Conservation (phyloP, 495 filamentous ascomycete species). For the Neurospora sp. region DNA sequence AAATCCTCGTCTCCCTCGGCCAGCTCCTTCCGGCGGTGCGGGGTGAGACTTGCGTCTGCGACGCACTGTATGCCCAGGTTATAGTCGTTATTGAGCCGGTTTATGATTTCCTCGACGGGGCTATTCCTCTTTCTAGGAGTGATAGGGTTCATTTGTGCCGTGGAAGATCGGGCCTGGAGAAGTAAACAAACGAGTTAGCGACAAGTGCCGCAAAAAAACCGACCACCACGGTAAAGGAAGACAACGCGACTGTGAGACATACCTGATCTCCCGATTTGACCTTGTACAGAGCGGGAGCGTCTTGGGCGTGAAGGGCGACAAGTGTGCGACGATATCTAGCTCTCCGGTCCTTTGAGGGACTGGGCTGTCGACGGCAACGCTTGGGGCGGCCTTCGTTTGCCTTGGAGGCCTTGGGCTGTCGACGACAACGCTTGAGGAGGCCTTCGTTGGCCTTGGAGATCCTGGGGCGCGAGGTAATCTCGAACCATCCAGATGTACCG, state of each 20-base stretch:
- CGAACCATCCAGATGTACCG: too few species aligned
- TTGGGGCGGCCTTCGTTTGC: too few species aligned
- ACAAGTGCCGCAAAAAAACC: background rate
- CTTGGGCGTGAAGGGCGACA: background rate
- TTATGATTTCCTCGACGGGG: conserved; percentile 6
- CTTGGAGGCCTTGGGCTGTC: too few species aligned
- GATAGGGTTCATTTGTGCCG: conserved; percentile 1
- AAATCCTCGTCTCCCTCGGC: conserved; percentile 5
- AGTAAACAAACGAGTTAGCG: background rate
- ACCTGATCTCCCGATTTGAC: background rate
- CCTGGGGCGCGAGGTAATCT: too few species aligned
- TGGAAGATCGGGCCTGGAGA: background rate
- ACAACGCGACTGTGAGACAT: background rate
- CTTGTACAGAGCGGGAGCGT: background rate
- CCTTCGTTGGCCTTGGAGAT: too few species aligned
- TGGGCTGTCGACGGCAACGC: too few species aligned
- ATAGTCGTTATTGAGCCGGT: conserved; percentile 16
- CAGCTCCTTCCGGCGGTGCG: conserved; percentile 5
- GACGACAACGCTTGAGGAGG: too few species aligned
- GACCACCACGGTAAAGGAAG: background rate
- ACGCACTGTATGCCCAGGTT: conserved; percentile 9
- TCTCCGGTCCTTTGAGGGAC: too few species aligned
- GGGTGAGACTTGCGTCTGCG: conserved; percentile 12
- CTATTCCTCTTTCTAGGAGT: conserved; percentile 12
- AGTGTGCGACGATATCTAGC: background rate